These are phyloP conservation scores for Euphorbia schlechtendalii DNA, from an alignment of 441 rosid genomes.

Conservation along the genomic window DNA sequence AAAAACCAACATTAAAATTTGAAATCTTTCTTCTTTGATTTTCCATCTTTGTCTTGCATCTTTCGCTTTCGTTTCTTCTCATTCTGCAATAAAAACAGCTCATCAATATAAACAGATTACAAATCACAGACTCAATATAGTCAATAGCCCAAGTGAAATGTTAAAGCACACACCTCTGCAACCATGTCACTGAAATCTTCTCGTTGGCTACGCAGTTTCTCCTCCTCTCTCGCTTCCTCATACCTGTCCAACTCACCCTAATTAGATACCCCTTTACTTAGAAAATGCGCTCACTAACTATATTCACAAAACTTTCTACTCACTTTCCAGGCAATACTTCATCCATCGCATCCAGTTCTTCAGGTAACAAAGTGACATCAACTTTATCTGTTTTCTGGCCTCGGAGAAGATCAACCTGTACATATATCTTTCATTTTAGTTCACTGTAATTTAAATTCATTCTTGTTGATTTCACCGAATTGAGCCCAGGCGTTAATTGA, in stretches of 20 bases:
- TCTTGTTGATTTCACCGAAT: too few relatives aligned
- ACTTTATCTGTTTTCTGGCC: conserved; percentile 92
- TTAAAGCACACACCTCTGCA: conserved; percentile 89
- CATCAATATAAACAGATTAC: too few relatives aligned
- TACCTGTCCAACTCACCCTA: conserved; percentile 41
- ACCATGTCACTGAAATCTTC: conserved; percentile 99
- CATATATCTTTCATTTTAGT: too few relatives aligned
- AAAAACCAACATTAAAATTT: conserved; percentile 43
- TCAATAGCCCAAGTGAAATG: too few relatives aligned
- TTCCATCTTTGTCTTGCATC: conserved; percentile 91
- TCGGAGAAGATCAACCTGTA: conserved; percentile 78
- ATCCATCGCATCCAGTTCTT: conserved; percentile 85
- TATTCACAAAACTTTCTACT: conserved; percentile 26
- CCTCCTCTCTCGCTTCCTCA: conserved; percentile 97
- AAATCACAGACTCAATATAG: too few relatives aligned
- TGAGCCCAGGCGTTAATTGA: background rate
- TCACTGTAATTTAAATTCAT: too few relatives aligned
- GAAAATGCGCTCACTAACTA: background rate
- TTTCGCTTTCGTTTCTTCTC: conserved; percentile 90
- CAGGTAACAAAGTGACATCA: conserved; percentile 83
- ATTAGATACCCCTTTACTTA: conserved; percentile 5
- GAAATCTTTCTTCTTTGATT: conserved; percentile 89
- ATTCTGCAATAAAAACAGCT: conserved; percentile 44
- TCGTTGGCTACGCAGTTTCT: conserved; percentile 77
- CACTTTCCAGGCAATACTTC: conserved; percentile 92